Evolutionary conservation across 2,329 filamentous ascomycete species (phyloP).

Genomic region (Scortechinia acanthostroma): DNA sequence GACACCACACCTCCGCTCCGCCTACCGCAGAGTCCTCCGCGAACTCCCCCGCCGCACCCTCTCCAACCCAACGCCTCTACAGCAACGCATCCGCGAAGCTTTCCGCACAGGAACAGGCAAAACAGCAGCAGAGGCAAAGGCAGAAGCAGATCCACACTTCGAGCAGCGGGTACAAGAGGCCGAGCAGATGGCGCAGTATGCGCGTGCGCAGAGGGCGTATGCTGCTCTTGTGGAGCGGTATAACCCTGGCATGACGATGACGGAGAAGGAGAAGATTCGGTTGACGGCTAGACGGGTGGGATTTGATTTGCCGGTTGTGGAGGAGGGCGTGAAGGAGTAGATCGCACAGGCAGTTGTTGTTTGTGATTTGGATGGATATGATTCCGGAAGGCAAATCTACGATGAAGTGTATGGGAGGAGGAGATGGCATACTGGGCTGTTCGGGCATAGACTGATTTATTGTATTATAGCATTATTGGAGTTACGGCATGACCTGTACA

Average conservation of each 20-base stretch:
- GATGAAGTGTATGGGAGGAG: too few species aligned
- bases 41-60: not conserved
- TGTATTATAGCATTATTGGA: too few species aligned
- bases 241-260: not conserved
- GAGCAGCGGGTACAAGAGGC: not conserved
- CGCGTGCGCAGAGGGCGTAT: not conserved
- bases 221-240: not conserved
- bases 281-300: not conserved
- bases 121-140: not conserved
- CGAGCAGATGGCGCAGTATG: not conserved
- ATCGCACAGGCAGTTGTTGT: not conserved
- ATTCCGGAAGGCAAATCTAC: too few species aligned
- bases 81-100: not conserved
- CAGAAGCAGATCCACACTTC: not conserved
- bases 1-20: not conserved
- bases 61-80: not conserved
- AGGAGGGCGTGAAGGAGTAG: not conserved
- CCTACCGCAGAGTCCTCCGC: slow-evolving; percentile 1
- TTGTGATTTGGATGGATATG: not conserved
- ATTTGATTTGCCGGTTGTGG: not conserved
- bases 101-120: not conserved
- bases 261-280: not conserved
- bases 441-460: too few species aligned
- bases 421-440: too few species aligned
- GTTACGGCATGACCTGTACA: too few species aligned